phyloP scores from a whole-genome alignment of 2,329 filamentous ascomycete species.

The Cordyceps farinosa region DNA sequence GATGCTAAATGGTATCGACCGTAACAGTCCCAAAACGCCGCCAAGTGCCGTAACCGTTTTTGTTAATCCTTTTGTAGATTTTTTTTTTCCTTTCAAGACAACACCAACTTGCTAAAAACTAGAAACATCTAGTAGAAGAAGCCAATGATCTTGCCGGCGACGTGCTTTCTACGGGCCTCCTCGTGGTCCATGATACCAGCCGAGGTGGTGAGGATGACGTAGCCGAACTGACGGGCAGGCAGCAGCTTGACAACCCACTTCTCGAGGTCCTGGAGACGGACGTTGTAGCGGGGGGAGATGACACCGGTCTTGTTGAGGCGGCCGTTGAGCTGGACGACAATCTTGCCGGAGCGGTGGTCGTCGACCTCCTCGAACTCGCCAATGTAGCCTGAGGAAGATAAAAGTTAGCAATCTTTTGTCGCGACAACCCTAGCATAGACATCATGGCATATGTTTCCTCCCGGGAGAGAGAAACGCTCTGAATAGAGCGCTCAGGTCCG shows the following conservation, averaged over 20 bases:
- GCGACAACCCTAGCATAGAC: slow-evolving; percentile 18
- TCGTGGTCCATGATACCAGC: slow-evolving; percentile 99
- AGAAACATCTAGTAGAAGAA: slow-evolving; percentile 83
- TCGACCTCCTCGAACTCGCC: slow-evolving; percentile 99
- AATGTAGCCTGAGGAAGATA: slow-evolving; percentile 73
- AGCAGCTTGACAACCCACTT: slow-evolving; percentile 99
- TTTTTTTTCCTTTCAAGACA: slow-evolving; percentile 23
- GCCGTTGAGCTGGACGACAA: slow-evolving; percentile 98
- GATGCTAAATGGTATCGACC: slow-evolving; percentile 34
- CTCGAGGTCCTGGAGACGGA: slow-evolving; percentile 95
- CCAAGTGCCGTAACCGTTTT: slow-evolving; percentile 32
- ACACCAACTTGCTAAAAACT: slow-evolving; percentile 8
- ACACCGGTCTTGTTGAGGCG: slow-evolving; percentile 99
- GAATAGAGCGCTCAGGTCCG: slow-evolving; percentile 18
- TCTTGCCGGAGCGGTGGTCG: slow-evolving; percentile 99
- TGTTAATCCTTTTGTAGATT: slow-evolving; percentile 14
- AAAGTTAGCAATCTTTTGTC: slow-evolving; percentile 18
- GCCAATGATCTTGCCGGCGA: slow-evolving; percentile 97
- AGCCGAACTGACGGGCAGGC: slow-evolving; percentile 99
- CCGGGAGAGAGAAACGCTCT: slow-evolving; percentile 53
- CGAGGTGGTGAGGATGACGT: slow-evolving; percentile 97
- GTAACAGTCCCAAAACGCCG: slow-evolving; percentile 36
- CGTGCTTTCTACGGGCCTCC: slow-evolving; percentile 98
- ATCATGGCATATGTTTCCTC: slow-evolving; percentile 5
- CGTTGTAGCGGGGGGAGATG: slow-evolving; percentile 99